Evolutionary conservation across 352 stramenopile species (phyloP), one percentile per base, ranked within the genome.

Genomic region (Phytopythium sindhum): DNA sequence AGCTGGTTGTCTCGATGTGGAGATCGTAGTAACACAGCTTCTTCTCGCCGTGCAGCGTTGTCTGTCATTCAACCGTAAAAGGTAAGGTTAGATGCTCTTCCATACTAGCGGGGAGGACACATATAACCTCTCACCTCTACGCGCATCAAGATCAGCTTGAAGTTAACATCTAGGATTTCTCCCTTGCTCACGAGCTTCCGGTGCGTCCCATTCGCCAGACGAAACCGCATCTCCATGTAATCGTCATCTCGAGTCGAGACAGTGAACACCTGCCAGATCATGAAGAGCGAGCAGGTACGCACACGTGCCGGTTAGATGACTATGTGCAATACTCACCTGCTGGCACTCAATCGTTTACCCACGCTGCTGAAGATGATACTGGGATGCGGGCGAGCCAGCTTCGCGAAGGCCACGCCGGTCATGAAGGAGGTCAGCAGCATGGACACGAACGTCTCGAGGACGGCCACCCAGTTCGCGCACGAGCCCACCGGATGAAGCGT

Each of bases 11-110:
- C 31, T 83, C 65, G 26, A 89, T 60, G 11, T 74, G 65, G 23
- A 89, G 50, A 54, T 89, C 78, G 41, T 89, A 89, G 63, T 87
- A 88, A 41, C 80, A 89, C 26, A 89, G 66, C 63, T 74, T 83
- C 39, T 78, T 85, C 29, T 80, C 74, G 2, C 70, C 72, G 31
- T 61, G 31, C 21, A 59, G 72, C 19, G 72, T 77, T 28, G 63
- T 67, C 78, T 89, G n/a, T 10, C 1, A 57, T 24, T 61, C 1
- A 6, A 65, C 10, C 33, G 10, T 39, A 9, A 0, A 2, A 23
- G 19, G 15, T 28, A 50, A 14, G 5, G 42, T 24, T 12, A 14
- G 42, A 5, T 28, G 26, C 21, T 15, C 6, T 9, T 15, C 5
- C 21, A 6, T 26, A n/a, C 5, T 26, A 14, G 42, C 15, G 8